Base-by-base conservation (phyloP, 352 stramenopile species). In the Phytophthora litchii region DNA sequence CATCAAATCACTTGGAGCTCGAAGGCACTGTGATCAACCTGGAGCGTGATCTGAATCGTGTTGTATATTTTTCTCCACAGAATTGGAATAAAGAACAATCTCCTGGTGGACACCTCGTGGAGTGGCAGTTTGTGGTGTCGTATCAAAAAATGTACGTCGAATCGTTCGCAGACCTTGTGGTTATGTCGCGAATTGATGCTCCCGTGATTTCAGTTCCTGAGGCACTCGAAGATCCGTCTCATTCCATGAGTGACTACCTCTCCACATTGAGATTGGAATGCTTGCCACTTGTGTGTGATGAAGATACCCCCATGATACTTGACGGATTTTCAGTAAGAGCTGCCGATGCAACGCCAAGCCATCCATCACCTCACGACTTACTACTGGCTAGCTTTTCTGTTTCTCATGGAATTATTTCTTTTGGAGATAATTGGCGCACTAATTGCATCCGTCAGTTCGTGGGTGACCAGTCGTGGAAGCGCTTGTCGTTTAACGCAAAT, bases 31-130 rank as follows among this genome's bases (percentile, higher is more conserved):
- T 53, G 8, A 13, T 32, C 1, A 50, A 56, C 7, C 61, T 82
- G 21, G 16, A 55, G 20, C 48, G 51, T n/a, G 29, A 54, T 8
- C 52, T 83, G 3, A 44, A 21, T 10, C 56, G 51, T 4, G 20
- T 87, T 12, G 37, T 75, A 17, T 91, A 72, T 31, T 36, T 68
- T 12, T 65, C 76, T 8, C 67, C 72, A 10, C 64, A 67, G 35
- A 88, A 88, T 55, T 91, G 79, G 77, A 82, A 88, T 54, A 64
- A 61, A 14, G 43, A 74, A 10, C 46, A 58, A 7, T 55, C 54
- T n/a, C 35, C 45, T 3, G 55, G 45, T 2, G 41, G 44, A 1
- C 56, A 76, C 14, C 50, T 80, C 3, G 70, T 85, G 0, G 60
- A 82, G 34, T 88, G 78, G 76, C 23, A 32, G n/a, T 89, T 89